Conservation (phyloP, 768 basidiomycete species). For the Pulveroboletus sp. region DNA sequence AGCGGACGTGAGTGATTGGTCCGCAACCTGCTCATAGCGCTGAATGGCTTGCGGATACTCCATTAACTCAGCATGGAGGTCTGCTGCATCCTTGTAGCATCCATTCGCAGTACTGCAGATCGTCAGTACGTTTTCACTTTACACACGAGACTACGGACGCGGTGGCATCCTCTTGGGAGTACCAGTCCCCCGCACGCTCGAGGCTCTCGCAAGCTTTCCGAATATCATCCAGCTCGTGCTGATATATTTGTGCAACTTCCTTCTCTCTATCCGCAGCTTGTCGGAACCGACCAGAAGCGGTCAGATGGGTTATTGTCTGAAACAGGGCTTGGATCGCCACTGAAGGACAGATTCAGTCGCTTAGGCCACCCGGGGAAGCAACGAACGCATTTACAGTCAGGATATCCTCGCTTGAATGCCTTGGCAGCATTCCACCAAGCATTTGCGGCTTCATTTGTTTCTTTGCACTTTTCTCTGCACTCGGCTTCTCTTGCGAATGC, state of each 20-base stretch:
- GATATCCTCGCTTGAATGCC: constrained; percentile 86
- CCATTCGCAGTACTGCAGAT: constrained; percentile 80
- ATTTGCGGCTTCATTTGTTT: constrained; percentile 91
- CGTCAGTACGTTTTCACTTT: not conserved
- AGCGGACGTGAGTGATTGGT: constrained; percentile 70
- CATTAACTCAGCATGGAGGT: constrained; percentile 85
- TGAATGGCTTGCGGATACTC: constrained; percentile 82
- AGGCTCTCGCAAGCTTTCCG: constrained; percentile 88
- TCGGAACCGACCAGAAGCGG: constrained; percentile 82
- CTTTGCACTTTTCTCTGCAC: constrained; percentile 83
- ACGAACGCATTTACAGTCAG: constrained; percentile 59
- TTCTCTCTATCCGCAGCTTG: constrained; percentile 98
- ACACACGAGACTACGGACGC: constrained; percentile 56
- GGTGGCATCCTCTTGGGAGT: constrained; percentile 92
- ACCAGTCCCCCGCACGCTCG: constrained; percentile 92
- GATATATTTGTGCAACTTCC: constrained; percentile 90
- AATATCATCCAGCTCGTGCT: constrained; percentile 77
- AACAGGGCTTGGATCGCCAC: constrained; percentile 87
- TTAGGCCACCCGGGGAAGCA: not conserved
- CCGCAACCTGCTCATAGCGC: constrained; percentile 87
- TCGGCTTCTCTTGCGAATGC: constrained; percentile 92
- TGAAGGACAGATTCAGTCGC: constrained; percentile 30
- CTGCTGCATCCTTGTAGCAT: constrained; percentile 95
- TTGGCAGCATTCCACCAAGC: constrained; percentile 99
- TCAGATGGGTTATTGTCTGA: constrained; percentile 80